Evolutionary conservation across 768 basidiomycete genomes (phyloP), one percentile per base, ranked within the genome.

Genomic region (Gautieria morchelliformis): DNA sequence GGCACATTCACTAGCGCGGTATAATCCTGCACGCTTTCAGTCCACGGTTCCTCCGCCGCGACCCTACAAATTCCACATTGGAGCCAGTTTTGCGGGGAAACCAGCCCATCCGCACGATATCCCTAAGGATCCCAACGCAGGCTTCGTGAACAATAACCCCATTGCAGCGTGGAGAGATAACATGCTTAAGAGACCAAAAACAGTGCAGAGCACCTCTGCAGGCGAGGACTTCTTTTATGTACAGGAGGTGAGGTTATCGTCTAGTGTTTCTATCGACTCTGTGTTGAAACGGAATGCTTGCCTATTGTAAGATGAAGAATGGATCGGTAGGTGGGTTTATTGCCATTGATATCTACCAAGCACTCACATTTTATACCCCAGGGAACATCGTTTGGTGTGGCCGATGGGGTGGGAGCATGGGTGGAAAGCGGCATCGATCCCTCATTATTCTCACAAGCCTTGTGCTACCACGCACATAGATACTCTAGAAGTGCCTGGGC

Each of bases 331-430:
- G 84, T 78, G 64, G 63, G 68, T 59, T 54, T 49, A 27, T 39
- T 5, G 7, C 32, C 20, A 53, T 32, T 52, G 30, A 32, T 33
- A 30, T 32, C 42, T 37, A 24, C 24, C 35, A 63, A 52, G 46
- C 46, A 33, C 53, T 42, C 20, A 52, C 19, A 44, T 53, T 58
- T 30, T 59, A 41, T 47, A 61, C 52, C 49, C 52, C 58, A 90
- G 87, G 87, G 88, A 22, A 67, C 89, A 30, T 80, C 87, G 2
- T 75, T 96, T 53, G 92, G 90, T 39, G 81, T 96, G 5, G 89
- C 93, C 40, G 93, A 97, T 63, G 93, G 93, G 19, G 93, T 96
- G 4, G 93, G 93, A 1, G 93, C 93, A 19, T 97, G 94, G 94
- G 78, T 81, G 49, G 81, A 85, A 39, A 79, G 81, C 27, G 87